Conservation (phyloP, 768 basidiomycete genomes). For the Lactarius evosmus region DNA sequence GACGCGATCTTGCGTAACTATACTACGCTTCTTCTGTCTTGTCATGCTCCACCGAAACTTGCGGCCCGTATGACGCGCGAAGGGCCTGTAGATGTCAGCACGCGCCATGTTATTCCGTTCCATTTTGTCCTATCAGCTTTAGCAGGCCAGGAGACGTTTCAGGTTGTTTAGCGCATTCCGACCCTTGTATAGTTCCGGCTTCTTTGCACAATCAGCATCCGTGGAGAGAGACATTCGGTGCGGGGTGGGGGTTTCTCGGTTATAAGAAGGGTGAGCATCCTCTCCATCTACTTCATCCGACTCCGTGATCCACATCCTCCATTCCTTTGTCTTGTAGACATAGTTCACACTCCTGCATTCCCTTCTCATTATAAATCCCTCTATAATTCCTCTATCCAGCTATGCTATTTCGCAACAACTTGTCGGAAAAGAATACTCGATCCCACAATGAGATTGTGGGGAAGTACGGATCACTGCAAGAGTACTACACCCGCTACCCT, state of each 20-base stretch:
- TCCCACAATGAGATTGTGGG: not conserved
- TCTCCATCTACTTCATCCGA: not conserved
- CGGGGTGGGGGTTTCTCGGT: not conserved
- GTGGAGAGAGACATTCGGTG: not conserved
- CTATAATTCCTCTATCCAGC: no score
- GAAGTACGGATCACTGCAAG: not conserved
- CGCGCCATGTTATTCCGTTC: not conserved
- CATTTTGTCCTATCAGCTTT: not conserved
- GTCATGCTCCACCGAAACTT: no score
- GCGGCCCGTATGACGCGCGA: not conserved
- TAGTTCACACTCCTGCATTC: not conserved
- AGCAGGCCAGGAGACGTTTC: not conserved
- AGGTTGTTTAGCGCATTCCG: not conserved
- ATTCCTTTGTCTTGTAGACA: not conserved
- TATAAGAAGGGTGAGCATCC: not conserved
- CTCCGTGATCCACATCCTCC: not conserved
- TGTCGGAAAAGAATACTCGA: no score
- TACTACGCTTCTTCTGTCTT: no score
- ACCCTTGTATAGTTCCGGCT: not conserved
- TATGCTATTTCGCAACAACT: no score
- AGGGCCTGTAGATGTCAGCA: not conserved
- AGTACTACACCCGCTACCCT: slow-evolving; percentile 2
- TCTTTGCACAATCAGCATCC: not conserved
- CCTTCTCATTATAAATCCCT: no score
- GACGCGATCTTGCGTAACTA: no score